Conservation (phyloP, 495 filamentous ascomycete species). For the Penicillium cinerascens region DNA sequence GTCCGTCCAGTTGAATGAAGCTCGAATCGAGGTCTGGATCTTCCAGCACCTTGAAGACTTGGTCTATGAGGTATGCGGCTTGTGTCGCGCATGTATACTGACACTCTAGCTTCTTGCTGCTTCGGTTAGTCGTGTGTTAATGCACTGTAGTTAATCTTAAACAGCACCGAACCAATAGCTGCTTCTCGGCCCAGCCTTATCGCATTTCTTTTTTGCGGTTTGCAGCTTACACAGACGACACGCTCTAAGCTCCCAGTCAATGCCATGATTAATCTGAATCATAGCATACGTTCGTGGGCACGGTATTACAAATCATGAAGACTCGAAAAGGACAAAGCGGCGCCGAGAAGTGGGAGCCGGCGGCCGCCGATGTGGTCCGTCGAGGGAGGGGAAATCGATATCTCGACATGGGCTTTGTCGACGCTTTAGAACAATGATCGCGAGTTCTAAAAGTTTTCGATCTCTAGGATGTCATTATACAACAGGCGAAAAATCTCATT, state of each 20-base stretch:
- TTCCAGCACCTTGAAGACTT: conserved; percentile 13
- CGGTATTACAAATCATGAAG: not conserved
- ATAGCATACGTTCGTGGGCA: too few species aligned
- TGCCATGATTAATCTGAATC: too few species aligned
- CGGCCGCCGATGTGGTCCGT: too few species aligned
- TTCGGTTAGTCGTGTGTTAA: too few species aligned
- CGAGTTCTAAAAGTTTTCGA: too few species aligned
- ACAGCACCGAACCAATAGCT: not conserved
- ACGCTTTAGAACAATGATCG: too few species aligned
- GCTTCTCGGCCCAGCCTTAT: not conserved
- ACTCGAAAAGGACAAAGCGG: not conserved
- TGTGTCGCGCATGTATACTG: not conserved
- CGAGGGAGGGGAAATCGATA: too few species aligned
- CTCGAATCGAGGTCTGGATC: conserved; percentile 14
- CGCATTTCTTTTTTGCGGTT: not conserved
- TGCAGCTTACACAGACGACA: not conserved
- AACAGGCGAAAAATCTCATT: too few species aligned
- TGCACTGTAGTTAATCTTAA: too few species aligned
- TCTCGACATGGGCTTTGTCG: too few species aligned
- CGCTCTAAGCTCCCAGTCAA: too few species aligned
- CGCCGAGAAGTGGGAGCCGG: conserved; percentile 2
- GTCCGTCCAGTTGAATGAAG: conserved; percentile 12
- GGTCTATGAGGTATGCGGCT: conserved; percentile 13
- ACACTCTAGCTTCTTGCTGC: not conserved
- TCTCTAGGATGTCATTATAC: too few species aligned